Evolutionary conservation across 2,329 filamentous ascomycete genomes (phyloP).

Genomic region (Biscogniauxia sp.): DNA sequence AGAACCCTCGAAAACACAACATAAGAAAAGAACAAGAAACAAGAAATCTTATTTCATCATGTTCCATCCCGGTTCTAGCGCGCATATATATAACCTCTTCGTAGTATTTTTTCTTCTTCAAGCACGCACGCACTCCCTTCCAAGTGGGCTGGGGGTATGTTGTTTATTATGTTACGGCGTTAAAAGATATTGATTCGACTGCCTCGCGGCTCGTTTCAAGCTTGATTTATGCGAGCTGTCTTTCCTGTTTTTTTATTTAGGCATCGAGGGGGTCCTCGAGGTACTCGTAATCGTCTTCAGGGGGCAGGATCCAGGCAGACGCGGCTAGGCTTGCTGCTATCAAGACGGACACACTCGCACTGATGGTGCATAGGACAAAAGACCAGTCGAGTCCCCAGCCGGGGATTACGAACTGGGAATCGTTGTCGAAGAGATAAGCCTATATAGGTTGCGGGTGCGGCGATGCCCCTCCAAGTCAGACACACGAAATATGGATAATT

Average conservation of each 20-base stretch:
- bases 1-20: not conserved
- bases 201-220: not conserved
- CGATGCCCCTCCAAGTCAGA: too few species aligned
- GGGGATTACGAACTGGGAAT: constrained; percentile 74
- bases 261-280: constrained; percentile 47
- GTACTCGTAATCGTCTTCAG: constrained; percentile 84
- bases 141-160: not conserved
- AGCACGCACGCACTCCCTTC: too few species aligned
- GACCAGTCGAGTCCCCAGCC: constrained; percentile 80
- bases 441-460: constrained; percentile 34
- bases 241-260: constrained; percentile 2
- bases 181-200: not conserved
- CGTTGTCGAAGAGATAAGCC: constrained; percentile 81
- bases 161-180: not conserved
- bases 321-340: constrained; percentile 58
- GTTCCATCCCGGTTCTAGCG: not conserved
- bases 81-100: not conserved
- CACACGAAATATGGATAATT: not conserved
- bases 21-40: not conserved
- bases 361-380: constrained; percentile 67
- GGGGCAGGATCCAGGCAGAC: constrained; percentile 68
- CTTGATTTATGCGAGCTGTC: not conserved
- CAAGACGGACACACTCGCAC: constrained; percentile 52
- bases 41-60: not conserved
- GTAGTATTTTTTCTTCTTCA: not conserved